phyloP scores from a whole-genome alignment of 768 basidiomycete genomes.

The Mycena albidolilacea region DNA sequence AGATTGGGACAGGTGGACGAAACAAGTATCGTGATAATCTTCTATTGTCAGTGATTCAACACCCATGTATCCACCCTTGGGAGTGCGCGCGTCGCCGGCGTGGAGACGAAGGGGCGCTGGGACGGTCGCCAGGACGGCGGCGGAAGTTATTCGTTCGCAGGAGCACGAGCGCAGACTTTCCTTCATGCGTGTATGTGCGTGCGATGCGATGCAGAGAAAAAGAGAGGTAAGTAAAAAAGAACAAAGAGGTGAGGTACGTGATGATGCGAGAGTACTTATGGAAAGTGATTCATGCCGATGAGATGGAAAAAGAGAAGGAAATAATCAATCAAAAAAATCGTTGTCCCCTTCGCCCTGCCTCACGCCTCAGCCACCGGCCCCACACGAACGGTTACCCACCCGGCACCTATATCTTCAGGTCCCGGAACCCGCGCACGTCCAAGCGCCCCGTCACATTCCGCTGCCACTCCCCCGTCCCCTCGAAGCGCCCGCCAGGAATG shows the following conservation, averaged over 20 bases:
- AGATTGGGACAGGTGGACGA: too few species aligned
- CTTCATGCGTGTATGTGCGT: background rate
- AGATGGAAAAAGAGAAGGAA: background rate
- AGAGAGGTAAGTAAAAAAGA: background rate
- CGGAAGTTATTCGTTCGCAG: background rate
- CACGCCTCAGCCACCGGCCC: background rate
- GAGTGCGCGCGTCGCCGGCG: background rate
- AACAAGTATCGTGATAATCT: too few species aligned
- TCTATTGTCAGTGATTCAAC: too few species aligned
- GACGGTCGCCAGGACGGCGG: background rate
- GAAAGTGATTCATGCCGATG: too few species aligned
- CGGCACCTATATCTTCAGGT: conserved; percentile 34
- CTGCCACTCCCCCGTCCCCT: conserved; percentile 40
- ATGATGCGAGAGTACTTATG: too few species aligned
- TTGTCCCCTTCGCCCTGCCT: background rate
- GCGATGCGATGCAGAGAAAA: background rate
- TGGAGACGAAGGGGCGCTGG: background rate
- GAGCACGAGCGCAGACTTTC: background rate
- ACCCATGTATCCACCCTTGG: background rate
- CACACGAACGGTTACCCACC: background rate
- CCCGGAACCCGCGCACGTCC: conserved; percentile 40
- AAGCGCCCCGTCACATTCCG: conserved; percentile 41
- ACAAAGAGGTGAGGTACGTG: background rate
- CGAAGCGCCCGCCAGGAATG: conserved; percentile 75
- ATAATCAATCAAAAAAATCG: conserved; percentile 8